Conservation (phyloP, 1,284 basidiomycete genomes). For the Hymenochaete sp. region DNA sequence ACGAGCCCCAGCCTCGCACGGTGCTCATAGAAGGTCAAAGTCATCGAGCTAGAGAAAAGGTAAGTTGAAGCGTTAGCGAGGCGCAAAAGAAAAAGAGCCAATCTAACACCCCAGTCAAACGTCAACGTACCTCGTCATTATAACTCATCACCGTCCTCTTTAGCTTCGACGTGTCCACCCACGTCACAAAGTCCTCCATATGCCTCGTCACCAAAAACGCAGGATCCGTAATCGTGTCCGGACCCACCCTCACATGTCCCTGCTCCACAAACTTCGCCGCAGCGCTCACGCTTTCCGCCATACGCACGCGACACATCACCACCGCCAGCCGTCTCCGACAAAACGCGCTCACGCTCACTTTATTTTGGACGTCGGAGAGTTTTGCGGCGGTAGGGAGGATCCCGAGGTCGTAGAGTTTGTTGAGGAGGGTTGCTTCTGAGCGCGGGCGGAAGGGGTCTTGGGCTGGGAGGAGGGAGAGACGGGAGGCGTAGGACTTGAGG, state of each 20-base stretch:
- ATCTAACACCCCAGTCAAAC: slow-evolving; percentile 16
- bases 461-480: slow-evolving; percentile 80
- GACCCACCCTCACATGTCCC: slow-evolving; percentile 95
- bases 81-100: slow-evolving; percentile 3
- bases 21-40: slow-evolving; percentile 68
- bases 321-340: slow-evolving; percentile 89
- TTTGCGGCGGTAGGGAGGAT: slow-evolving; percentile 74
- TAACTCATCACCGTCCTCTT: slow-evolving; percentile 94
- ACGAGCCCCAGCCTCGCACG: background rate
- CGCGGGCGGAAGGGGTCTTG: slow-evolving; percentile 83
- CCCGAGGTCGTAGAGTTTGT: slow-evolving; percentile 97
- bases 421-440: slow-evolving; percentile 82
- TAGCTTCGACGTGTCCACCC: slow-evolving; percentile 97
- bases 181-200: slow-evolving; percentile 99
- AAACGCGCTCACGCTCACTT: slow-evolving; percentile 91
- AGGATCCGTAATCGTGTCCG: slow-evolving; percentile 93
- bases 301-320: slow-evolving; percentile 86
- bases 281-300: slow-evolving; percentile 93
- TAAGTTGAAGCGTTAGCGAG: background rate
- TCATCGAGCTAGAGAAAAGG: slow-evolving; percentile 64
- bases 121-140: slow-evolving; percentile 80
- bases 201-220: slow-evolving; percentile 95
- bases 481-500: slow-evolving; percentile 79
- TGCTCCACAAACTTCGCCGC: slow-evolving; percentile 97
- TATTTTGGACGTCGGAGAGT: slow-evolving; percentile 88